Percentiles rank a stretch among this genome's conserved stretches.
These are phyloP conservation scores for Hymenoscyphus linearis DNA, from an alignment of 2,329 filamentous ascomycete genomes.

Conservation along the genomic window DNA sequence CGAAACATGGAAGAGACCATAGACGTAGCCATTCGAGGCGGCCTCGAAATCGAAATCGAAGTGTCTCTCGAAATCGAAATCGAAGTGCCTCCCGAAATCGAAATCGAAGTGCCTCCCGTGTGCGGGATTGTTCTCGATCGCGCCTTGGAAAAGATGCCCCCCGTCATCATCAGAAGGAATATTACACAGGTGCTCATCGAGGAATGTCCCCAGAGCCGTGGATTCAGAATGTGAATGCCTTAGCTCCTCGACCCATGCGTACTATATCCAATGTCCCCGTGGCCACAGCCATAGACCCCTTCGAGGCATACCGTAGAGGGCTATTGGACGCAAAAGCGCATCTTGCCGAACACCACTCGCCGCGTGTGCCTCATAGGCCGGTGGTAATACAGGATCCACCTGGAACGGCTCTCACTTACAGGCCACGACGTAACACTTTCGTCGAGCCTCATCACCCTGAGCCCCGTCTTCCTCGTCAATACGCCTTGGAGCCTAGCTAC, in stretches of 20 bases:
- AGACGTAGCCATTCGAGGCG: background rate
- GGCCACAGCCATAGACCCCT: background rate
- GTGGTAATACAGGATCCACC: background rate
- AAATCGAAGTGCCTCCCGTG: background rate
- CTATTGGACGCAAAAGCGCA: background rate
- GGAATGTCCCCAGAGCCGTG: background rate
- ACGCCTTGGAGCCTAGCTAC: background rate
- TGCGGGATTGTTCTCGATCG: background rate
- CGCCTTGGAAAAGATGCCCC: background rate
- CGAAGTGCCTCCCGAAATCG: background rate
- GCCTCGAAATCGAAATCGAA: background rate
- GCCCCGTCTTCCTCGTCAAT: background rate
- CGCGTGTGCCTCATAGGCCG: background rate
- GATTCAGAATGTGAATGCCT: background rate
- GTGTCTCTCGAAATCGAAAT: no score
- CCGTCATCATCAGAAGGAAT: background rate
- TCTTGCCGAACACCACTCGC: background rate
- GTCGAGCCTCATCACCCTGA: background rate
- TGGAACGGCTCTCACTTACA: background rate
- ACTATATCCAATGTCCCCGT: background rate
- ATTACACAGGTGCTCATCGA: background rate
- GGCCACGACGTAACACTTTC: background rate
- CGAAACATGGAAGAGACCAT: background rate
- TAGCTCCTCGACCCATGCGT: background rate
- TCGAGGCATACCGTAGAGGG: background rate